A percentile compares a stretch with the other conserved stretches of the same genome.
These are phyloP conservation scores for Talaromyces rugulosus DNA, from an alignment of 2,329 filamentous ascomycete genomes.

Conservation along the genomic window DNA sequence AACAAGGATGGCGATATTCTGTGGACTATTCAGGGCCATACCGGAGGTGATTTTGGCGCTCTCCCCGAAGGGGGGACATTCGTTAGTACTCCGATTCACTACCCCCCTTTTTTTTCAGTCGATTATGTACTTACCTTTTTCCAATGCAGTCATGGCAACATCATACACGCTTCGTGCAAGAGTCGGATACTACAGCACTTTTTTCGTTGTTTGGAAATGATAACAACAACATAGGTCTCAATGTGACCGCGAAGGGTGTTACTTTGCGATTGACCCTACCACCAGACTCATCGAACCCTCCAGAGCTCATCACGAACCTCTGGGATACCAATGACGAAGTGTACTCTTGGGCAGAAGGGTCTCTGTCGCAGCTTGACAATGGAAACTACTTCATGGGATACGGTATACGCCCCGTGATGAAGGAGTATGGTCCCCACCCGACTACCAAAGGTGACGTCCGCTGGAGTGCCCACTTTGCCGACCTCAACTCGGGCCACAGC, in stretches of 20 bases:
- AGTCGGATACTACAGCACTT: slow-evolving; percentile 28
- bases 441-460: slow-evolving; percentile 22
- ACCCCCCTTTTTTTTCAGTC: background rate
- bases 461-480: slow-evolving; percentile 29
- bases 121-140: background rate
- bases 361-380: slow-evolving; percentile 20
- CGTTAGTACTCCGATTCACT: slow-evolving; percentile 16
- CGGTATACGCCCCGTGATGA: slow-evolving; percentile 32
- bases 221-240: slow-evolving; percentile 14
- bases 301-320: background rate
- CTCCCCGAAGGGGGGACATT: background rate
- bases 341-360: slow-evolving; percentile 27
- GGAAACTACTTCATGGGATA: slow-evolving; percentile 30
- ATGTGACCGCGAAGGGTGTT: slow-evolving; percentile 16
- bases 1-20: slow-evolving; percentile 26
- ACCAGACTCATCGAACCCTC: background rate
- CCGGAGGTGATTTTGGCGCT: slow-evolving; percentile 3
- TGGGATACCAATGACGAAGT: slow-evolving; percentile 17
- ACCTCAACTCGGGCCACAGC: slow-evolving; percentile 25
- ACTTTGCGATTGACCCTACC: background rate
- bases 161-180: slow-evolving; percentile 32
- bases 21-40: slow-evolving; percentile 19
- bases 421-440: slow-evolving; percentile 27
- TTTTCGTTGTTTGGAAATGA: slow-evolving; percentile 31
- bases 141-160: slow-evolving; percentile 27